Conservation (phyloP, 2,329 filamentous ascomycete species). For the Colletotrichum caudatum region DNA sequence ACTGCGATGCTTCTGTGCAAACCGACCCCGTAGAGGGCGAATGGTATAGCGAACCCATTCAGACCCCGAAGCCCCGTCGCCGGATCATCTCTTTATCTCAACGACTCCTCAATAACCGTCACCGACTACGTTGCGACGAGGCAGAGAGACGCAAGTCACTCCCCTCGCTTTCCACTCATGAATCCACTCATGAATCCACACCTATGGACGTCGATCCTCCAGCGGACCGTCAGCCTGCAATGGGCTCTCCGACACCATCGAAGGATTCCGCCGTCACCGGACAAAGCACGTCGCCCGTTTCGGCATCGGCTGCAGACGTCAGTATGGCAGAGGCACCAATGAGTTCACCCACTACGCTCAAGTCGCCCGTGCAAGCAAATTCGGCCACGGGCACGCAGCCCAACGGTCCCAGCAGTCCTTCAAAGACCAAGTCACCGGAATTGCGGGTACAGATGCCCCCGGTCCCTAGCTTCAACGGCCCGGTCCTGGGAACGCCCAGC, state of each 20-base stretch:
- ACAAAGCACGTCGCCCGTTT: slow-evolving; percentile 21
- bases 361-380: slow-evolving; percentile 16
- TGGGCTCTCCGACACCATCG: slow-evolving; percentile 26
- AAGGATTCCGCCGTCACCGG: slow-evolving; percentile 42
- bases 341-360: slow-evolving; percentile 45
- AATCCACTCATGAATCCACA: slow-evolving; percentile 45
- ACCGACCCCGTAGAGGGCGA: slow-evolving; percentile 67
- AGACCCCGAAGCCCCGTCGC: slow-evolving; percentile 56
- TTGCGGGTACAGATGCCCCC: slow-evolving; percentile 69
- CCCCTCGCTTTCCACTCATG: slow-evolving; percentile 47
- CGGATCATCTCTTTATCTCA: slow-evolving; percentile 66
- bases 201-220: slow-evolving; percentile 58
- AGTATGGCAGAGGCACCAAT: slow-evolving; percentile 50
- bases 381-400: slow-evolving; percentile 1
- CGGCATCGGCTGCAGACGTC: slow-evolving; percentile 43
- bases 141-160: slow-evolving; percentile 50
- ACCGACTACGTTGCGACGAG: slow-evolving; percentile 57
- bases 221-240: slow-evolving; percentile 47
- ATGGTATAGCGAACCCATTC: slow-evolving; percentile 60
- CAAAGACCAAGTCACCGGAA: slow-evolving; percentile 52
- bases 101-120: slow-evolving; percentile 63
- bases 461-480: slow-evolving; percentile 62
- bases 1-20: slow-evolving; percentile 65
- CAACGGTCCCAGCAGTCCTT: slow-evolving; percentile 40
- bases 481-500: slow-evolving; percentile 50